Percentiles rank a stretch among this genome's conserved stretches.
Evolutionary conservation across 768 basidiomycete genomes (phyloP).

Genomic region (Macrolepiota dolichaula): DNA sequence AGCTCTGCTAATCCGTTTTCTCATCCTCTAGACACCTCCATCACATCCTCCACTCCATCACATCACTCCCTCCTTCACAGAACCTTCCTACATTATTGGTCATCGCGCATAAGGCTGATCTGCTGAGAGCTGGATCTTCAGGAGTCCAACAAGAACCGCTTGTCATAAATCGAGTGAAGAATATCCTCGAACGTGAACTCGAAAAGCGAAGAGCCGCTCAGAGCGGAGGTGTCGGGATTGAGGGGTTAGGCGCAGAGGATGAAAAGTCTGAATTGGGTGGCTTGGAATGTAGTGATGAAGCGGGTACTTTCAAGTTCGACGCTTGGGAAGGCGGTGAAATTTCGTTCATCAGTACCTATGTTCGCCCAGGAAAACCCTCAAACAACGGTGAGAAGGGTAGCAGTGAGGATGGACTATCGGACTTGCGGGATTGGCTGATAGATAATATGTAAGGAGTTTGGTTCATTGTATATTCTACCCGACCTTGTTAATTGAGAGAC

Average conservation of each 20-base stretch:
- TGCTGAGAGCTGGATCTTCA: slow-evolving; percentile 47
- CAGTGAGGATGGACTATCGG: slow-evolving; percentile 33
- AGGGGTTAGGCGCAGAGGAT: slow-evolving; percentile 71
- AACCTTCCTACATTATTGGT: slow-evolving; percentile 57
- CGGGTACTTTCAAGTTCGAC: slow-evolving; percentile 63
- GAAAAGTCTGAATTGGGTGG: slow-evolving; percentile 67
- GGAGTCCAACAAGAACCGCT: slow-evolving; percentile 28
- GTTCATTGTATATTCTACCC: too few species aligned
- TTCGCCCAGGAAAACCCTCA: slow-evolving; percentile 22
- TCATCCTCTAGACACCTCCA: slow-evolving; percentile 62
- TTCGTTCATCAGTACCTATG: slow-evolving; percentile 58
- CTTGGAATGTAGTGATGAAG: slow-evolving; percentile 58
- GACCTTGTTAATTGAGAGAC: too few species aligned
- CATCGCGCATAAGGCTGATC: slow-evolving; percentile 75
- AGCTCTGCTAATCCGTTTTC: background rate
- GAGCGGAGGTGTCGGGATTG: slow-evolving; percentile 63
- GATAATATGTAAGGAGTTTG: slow-evolving; percentile 30
- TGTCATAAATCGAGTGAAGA: slow-evolving; percentile 68
- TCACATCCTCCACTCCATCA: slow-evolving; percentile 62
- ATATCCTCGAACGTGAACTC: slow-evolving; percentile 80
- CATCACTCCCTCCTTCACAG: slow-evolving; percentile 71
- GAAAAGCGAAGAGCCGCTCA: slow-evolving; percentile 71
- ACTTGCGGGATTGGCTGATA: slow-evolving; percentile 48
- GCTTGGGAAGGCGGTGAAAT: slow-evolving; percentile 89
- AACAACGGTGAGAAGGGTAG: slow-evolving; percentile 34